phyloP scores from a whole-genome alignment of 108 stramenopile genomes.

The Skeletonema marinoi region DNA sequence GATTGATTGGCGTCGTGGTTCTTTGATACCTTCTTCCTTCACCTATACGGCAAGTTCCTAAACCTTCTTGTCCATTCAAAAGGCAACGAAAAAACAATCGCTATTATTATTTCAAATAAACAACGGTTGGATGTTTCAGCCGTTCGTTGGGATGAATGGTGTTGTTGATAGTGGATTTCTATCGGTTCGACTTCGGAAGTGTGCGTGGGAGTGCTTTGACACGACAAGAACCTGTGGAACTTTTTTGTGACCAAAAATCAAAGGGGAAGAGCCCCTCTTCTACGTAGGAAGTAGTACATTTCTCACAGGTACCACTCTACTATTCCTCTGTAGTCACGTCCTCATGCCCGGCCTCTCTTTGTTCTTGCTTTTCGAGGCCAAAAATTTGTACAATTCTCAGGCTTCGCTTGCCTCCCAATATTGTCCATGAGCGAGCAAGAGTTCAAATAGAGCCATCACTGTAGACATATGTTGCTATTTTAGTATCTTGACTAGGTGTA shows the following conservation, averaged over 20 bases:
- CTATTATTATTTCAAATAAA: conserved; percentile 1
- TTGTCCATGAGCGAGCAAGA: not conserved
- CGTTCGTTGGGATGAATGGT: not conserved
- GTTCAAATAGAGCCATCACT: too few species aligned
- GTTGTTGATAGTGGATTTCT: not conserved
- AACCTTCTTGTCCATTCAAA: not conserved
- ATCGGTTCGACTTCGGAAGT: not conserved
- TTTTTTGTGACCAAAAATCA: not conserved
- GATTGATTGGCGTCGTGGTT: not conserved
- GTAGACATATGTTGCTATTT: too few species aligned
- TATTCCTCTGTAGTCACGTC: too few species aligned
- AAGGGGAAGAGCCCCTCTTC: not conserved
- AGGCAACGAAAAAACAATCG: not conserved
- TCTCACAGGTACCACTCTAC: too few species aligned
- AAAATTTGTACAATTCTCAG: not conserved
- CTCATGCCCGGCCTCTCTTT: not conserved
- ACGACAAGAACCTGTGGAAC: not conserved
- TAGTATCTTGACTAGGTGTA: not conserved
- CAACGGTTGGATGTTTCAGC: conserved; percentile 1
- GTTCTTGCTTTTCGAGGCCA: not conserved
- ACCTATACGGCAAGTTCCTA: not conserved
- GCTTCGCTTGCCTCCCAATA: not conserved
- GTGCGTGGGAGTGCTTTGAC: not conserved
- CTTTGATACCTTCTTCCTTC: not conserved
- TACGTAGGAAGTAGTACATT: not conserved